Percentiles rank a stretch among this genome's conserved stretches.
Evolutionary conservation across 2,329 filamentous ascomycete genomes (phyloP).

Genomic region (Ceratocystis eucalypticola): DNA sequence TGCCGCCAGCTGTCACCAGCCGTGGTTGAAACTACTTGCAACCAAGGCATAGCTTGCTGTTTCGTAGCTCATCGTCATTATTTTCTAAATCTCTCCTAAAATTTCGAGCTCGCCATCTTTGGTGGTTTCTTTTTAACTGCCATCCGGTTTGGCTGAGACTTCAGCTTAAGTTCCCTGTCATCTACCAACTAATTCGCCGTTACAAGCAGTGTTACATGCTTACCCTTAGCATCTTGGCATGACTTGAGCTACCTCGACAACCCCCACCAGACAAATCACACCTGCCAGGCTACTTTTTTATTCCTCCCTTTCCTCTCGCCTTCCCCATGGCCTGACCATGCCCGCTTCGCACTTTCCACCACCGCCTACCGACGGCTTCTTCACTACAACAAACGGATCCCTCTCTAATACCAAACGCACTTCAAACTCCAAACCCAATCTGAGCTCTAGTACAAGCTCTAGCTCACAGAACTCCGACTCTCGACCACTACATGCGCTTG

Average conservation of each 20-base stretch:
- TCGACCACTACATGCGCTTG: neutral
- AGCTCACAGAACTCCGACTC: slow-evolving; percentile 21
- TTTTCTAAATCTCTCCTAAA: too few relatives aligned
- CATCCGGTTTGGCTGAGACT: too few relatives aligned
- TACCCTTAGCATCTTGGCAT: too few relatives aligned
- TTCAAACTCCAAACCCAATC: neutral
- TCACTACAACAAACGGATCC: slow-evolving; percentile 29
- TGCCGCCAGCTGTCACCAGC: too few relatives aligned
- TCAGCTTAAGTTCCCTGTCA: too few relatives aligned
- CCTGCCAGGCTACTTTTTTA: neutral
- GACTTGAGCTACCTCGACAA: neutral
- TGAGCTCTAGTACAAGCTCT: neutral
- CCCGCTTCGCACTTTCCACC: neutral
- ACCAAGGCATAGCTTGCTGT: too few relatives aligned
- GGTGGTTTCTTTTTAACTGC: too few relatives aligned
- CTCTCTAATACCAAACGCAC: neutral
- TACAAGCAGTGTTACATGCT: too few relatives aligned
- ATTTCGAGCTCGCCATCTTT: too few relatives aligned
- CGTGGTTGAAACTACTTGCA: too few relatives aligned
- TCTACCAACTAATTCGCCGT: too few relatives aligned
- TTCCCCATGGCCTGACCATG: neutral
- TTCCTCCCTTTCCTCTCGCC: neutral
- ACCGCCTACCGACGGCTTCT: slow-evolving; percentile 62
- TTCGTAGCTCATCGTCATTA: too few relatives aligned
- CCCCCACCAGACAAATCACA: neutral